A percentile compares a stretch with the other conserved stretches of the same genome.
Conservation (phyloP, 768 basidiomycete species). For the Amanita thiersii region DNA sequence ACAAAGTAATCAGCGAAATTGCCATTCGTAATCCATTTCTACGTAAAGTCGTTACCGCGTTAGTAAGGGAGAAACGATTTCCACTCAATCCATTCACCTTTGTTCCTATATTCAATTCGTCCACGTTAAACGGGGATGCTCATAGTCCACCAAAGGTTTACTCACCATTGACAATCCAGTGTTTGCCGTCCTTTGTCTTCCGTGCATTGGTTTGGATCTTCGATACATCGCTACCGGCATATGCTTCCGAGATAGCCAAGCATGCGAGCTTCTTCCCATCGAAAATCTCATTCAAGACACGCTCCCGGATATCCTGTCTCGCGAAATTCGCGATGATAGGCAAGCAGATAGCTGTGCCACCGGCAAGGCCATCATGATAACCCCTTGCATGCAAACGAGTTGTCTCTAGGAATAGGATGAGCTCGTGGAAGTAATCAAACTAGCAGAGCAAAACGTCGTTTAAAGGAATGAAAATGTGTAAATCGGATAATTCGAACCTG, state of each 20-base stretch:
- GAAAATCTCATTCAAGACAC: constrained; percentile 50
- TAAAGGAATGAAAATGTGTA: not conserved
- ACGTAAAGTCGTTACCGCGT: constrained; percentile 1
- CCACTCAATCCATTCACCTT: constrained; percentile 38
- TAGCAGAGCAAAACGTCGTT: constrained; percentile 15
- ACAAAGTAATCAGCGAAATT: constrained; percentile 66
- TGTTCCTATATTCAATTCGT: no score
- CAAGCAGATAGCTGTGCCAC: constrained; percentile 38
- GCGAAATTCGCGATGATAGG: constrained; percentile 80
- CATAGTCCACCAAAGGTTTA: constrained; percentile 44
- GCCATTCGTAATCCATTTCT: constrained; percentile 80
- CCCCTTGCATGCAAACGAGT: constrained; percentile 64
- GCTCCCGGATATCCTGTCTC: constrained; percentile 50
- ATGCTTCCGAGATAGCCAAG: constrained; percentile 81
- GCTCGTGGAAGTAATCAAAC: constrained; percentile 81
- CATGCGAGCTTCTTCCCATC: constrained; percentile 63
- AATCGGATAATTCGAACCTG: constrained; percentile 31
- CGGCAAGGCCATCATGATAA: constrained; percentile 67
- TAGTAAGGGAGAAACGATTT: not conserved
- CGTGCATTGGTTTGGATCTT: constrained; percentile 66
- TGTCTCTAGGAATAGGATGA: constrained; percentile 66
- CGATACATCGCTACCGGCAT: constrained; percentile 69
- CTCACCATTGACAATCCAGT: constrained; percentile 76
- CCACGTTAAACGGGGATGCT: not conserved
- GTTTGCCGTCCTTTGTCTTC: constrained; percentile 50